Base-by-base conservation (phyloP, 176 grass and related monocot species). In the Oropetium thomaeum region DNA sequence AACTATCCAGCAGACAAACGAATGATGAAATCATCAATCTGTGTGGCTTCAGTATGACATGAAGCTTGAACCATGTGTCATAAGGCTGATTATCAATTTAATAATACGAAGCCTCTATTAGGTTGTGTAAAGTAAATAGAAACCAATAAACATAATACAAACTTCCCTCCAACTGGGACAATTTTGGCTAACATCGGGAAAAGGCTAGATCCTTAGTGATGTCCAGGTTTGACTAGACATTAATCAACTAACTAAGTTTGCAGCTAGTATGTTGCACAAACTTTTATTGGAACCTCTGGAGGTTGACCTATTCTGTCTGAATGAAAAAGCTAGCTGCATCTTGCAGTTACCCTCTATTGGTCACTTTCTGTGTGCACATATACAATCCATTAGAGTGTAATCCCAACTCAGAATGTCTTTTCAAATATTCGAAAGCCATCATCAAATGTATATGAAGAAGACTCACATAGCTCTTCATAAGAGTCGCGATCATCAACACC, bases 401-500 rank as follows among this genome's bases (percentile, higher is more conserved):
- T 76, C n/a, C 39, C 32, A 66, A 30, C 20, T 14, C 43, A 70
- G 1, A 58, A 69, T 57, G 23, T 55, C 53, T 19, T 23, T 74
- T 42, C 44, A 27, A 54, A 43, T 63, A 69, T 34, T 70, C 23
- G 62, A 43, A 45, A 65, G 44, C 37, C 10, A 62, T 43, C 10
- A 62, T 30, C 8, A 25, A 75, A 65, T 48, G 34, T 62, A 43
- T 72, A 58, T 26, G 13, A 76, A 86, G 87, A 78, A 72, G 42
- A 44, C 90, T 93, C 79, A 97, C 93, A 97, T 9, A 97, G 83
- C 70, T 97, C 83, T 85, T 90, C 78, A 51, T 97, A 97, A 23
- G 93, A 97, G 72, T 97, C 93, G 70, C 53, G 85, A 76, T 97
- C 83, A 60, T 97, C 90, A 49, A 93, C 90, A 82, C 93, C 93